Percentiles rank a stretch among this genome's conserved stretches.
Evolutionary conservation across 495 filamentous ascomycete species (phyloP).

Genomic region (Penicillium arizonense): DNA sequence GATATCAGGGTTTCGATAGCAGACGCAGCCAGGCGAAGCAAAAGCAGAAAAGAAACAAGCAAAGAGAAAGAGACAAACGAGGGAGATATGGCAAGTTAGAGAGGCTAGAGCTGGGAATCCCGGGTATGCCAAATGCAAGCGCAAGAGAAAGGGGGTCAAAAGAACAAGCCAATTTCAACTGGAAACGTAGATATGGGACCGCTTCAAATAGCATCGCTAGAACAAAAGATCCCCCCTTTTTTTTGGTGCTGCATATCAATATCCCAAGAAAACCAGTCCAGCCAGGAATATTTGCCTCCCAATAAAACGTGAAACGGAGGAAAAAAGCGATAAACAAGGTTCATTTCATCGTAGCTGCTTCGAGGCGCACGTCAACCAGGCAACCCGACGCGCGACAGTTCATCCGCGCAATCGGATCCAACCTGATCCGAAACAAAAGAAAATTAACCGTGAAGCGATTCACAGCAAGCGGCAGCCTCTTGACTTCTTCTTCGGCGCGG

Average conservation of each 20-base stretch:
- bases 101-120: not conserved
- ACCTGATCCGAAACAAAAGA: slow-evolving; percentile 21
- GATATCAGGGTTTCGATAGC: slow-evolving; percentile 5
- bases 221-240: slow-evolving; percentile 8
- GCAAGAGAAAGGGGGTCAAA: slow-evolving; percentile 7
- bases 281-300: slow-evolving; percentile 16
- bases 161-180: slow-evolving; percentile 12
- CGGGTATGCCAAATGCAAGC: slow-evolving; percentile 3
- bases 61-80: slow-evolving; percentile 9
- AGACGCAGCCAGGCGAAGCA: slow-evolving; percentile 14
- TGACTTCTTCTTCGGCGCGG: slow-evolving; percentile 69
- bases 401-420: slow-evolving; percentile 12
- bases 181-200: slow-evolving; percentile 16
- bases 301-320: slow-evolving; percentile 16
- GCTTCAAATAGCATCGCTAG: slow-evolving; percentile 24
- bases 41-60: slow-evolving; percentile 8
- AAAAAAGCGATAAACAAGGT: slow-evolving; percentile 24
- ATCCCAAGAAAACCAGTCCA: slow-evolving; percentile 16
- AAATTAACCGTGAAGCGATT: slow-evolving; percentile 7
- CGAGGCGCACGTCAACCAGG: slow-evolving; percentile 10
- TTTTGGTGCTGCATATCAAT: slow-evolving; percentile 10
- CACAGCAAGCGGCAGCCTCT: slow-evolving; percentile 44
- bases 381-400: slow-evolving; percentile 1
- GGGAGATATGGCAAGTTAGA: not conserved
- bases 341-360: slow-evolving; percentile 34